Evolutionary conservation across 371 early-diverging fungal species (phyloP).

Genomic region (Mucor piriformis): DNA sequence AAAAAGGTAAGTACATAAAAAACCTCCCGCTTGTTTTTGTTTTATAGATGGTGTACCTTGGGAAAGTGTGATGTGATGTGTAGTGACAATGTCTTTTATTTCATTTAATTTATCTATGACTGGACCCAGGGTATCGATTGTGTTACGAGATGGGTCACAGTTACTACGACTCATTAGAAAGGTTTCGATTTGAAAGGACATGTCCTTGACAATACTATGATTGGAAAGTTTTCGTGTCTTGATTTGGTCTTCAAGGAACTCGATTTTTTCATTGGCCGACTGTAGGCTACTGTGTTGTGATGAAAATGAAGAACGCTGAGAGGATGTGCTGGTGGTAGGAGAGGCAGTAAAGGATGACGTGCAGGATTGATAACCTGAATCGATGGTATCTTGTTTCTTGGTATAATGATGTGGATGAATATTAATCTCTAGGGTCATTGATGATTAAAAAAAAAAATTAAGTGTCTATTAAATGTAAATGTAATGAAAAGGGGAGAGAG

Average conservation of each 20-base stretch:
- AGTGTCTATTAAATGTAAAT: too few species aligned
- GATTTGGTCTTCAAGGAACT: slow-evolving; percentile 10
- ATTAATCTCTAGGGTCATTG: not conserved
- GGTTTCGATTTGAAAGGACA: not conserved
- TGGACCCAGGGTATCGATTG: slow-evolving; percentile 1
- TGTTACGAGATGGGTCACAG: slow-evolving; percentile 1
- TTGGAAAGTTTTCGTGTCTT: not conserved
- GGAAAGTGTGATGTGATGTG: not conserved
- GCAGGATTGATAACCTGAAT: not conserved
- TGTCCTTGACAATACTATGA: not conserved
- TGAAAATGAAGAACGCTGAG: slow-evolving; percentile 3
- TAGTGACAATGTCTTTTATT: not conserved
- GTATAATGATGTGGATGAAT: not conserved
- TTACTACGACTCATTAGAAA: not conserved
- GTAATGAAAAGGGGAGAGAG: too few species aligned
- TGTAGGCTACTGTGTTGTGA: slow-evolving; percentile 2
- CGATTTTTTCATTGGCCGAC: slow-evolving; percentile 8
- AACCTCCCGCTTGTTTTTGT: too few species aligned
- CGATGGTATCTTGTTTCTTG: not conserved
- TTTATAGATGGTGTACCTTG: too few species aligned
- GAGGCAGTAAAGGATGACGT: slow-evolving; percentile 1
- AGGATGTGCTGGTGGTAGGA: slow-evolving; percentile 4
- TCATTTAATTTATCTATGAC: slow-evolving; percentile 3
- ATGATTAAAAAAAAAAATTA: not conserved
- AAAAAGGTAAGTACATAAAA: too few species aligned